A percentile compares a stretch with the other conserved stretches of the same genome.
These are phyloP conservation scores for Nymphaea colorata DNA, from an alignment of 164 flowering plant species.

Conservation along the genomic window DNA sequence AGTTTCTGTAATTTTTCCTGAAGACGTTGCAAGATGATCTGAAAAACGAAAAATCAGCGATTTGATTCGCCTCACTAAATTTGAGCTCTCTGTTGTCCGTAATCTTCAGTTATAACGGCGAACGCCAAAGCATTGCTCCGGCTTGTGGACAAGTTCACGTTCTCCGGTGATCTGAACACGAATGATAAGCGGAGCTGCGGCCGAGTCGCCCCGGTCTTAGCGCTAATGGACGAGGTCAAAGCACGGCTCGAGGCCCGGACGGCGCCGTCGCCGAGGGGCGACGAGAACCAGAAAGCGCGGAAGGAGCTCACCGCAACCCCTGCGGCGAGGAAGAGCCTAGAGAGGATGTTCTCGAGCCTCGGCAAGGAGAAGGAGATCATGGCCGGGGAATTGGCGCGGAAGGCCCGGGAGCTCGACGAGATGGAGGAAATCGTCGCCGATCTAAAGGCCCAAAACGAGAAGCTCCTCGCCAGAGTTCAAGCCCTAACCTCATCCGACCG, in stretches of 20 bases:
- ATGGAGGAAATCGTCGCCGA: slow-evolving; percentile 64
- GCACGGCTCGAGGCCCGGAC: neutral
- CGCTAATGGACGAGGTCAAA: neutral
- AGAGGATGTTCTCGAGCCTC: slow-evolving; percentile 67
- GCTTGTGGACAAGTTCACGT: neutral
- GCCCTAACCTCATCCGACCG: slow-evolving; percentile 17
- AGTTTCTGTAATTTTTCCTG: neutral
- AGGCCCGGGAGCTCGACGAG: slow-evolving; percentile 40
- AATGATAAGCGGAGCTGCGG: neutral
- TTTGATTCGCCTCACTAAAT: no score
- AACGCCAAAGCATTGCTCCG: neutral
- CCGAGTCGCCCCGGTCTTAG: neutral
- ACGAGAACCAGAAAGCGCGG: slow-evolving; percentile 43
- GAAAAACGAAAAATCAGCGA: no score
- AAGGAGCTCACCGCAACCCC: slow-evolving; percentile 41
- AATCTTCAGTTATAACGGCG: neutral
- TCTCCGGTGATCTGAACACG: neutral
- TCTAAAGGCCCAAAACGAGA: slow-evolving; percentile 59
- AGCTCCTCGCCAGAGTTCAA: slow-evolving; percentile 33
- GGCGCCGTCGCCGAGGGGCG: slow-evolving; percentile 4
- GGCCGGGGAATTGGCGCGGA: slow-evolving; percentile 55
- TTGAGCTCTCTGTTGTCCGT: neutral
- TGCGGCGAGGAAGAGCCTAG: slow-evolving; percentile 56
- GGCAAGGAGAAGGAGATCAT: slow-evolving; percentile 90
- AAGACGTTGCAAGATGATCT: no score